Percentiles rank a stretch among this genome's conserved stretches.
These are phyloP conservation scores for Cystofilobasidium ferigula DNA, from an alignment of 768 basidiomycete species.

Conservation along the genomic window DNA sequence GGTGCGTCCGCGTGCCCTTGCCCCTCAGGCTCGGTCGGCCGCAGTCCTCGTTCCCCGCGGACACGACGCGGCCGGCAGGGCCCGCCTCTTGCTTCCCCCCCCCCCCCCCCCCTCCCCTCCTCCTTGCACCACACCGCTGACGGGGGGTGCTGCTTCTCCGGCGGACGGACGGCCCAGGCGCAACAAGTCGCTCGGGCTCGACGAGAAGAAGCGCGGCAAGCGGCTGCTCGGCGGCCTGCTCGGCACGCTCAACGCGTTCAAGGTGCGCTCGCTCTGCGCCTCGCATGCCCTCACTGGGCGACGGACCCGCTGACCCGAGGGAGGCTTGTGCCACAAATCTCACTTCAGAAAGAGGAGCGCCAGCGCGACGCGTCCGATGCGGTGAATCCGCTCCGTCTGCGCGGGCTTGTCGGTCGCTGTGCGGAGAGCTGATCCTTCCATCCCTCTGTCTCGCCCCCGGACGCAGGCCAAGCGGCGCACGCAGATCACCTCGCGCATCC, in stretches of 20 bases:
- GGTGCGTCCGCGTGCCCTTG: too few species aligned
- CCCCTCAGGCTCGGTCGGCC: too few species aligned
- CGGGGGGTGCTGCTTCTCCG: too few species aligned
- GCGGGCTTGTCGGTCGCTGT: neutral
- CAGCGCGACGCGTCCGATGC: slow-evolving; percentile 22
- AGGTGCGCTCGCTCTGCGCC: slow-evolving; percentile 5
- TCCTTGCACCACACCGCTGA: too few species aligned
- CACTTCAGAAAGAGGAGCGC: slow-evolving; percentile 21
- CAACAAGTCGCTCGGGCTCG: slow-evolving; percentile 12
- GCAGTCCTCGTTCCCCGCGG: too few species aligned
- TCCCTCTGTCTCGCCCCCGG: neutral
- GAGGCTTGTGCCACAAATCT: neutral
- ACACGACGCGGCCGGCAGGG: too few species aligned
- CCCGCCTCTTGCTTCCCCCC: too few species aligned
- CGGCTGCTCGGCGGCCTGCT: slow-evolving; percentile 23
- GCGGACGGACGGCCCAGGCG: neutral
- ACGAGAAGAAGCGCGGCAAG: slow-evolving; percentile 26
- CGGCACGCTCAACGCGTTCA: slow-evolving; percentile 20
- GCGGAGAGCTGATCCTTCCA: neutral
- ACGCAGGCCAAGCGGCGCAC: slow-evolving; percentile 19
- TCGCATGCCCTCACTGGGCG: too few species aligned
- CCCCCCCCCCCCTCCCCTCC: too few species aligned
- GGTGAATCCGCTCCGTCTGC: neutral
- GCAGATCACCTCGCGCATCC: slow-evolving; percentile 19
- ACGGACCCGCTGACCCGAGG: neutral